Evolutionary conservation across 192 early-diverging fungal genomes (phyloP), one percentile per base, ranked within the genome.

Genomic region (Coemansia sp.): DNA sequence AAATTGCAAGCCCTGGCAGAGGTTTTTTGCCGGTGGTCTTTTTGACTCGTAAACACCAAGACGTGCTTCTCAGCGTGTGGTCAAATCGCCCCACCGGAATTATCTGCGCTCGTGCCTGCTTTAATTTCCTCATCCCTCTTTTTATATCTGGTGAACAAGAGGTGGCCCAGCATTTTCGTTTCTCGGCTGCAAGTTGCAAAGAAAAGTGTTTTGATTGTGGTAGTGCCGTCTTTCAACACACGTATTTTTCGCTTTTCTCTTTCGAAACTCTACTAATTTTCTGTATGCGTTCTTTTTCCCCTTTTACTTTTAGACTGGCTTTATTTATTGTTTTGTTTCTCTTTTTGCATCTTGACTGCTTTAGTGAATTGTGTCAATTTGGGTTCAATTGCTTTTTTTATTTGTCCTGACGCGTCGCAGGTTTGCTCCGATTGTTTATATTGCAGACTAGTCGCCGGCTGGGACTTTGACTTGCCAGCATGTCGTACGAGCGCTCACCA

Each of bases 401-500:
- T 42, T 42, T 42, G 15, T n/a, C 40, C 40, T 15, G 40, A 42
- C 40, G 40, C 40, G 40, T 42, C 28, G 3, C 15, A 42, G 15
- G 10, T 42, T n/a, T n/a, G 40, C 40, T 42, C 40, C 40, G 15
- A 15, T 51, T 28, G 7, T 14, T 38, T 18, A 46, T 20, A 37
- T 20, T 46, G 5, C 52, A 26, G 31, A 56, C 55, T 56, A 31
- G 28, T 31, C 28, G 28, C 28, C 28, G 28, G 6, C 28, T 31
- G 28, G 5, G 28, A 31, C 28, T 58, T 23, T 4, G 40, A 20
- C 23, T 31, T 46, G 40, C 26, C 11, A 66, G 38, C 52, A 79
- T 79, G 76, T 67, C 76, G 64, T 71, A 77, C 74, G 69, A 77
- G 37, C 68, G 67, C 31, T 58, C 71, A 7, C 64, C 71, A 9